Evolutionary conservation across 2,329 filamentous ascomycete species (phyloP).

Genomic region (Colletotrichum sansevieriae): DNA sequence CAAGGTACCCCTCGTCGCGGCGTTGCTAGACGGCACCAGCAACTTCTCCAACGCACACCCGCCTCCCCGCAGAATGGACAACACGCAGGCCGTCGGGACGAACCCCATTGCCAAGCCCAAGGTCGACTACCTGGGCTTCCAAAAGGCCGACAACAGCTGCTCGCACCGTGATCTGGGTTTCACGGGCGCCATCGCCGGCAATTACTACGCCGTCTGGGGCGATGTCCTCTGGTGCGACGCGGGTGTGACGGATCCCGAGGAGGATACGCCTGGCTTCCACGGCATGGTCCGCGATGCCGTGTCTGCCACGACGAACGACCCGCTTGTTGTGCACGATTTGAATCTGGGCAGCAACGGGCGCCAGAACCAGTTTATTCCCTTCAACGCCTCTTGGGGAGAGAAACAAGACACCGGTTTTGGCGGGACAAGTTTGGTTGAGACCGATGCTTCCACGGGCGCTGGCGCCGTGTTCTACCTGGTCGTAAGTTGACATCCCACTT

Average conservation of each 20-base stretch:
- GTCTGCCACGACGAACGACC: constrained; percentile 51
- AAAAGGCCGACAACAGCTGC: constrained; percentile 53
- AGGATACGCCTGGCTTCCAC: constrained; percentile 52
- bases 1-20: constrained; percentile 19
- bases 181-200: constrained; percentile 50
- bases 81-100: constrained; percentile 52
- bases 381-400: constrained; percentile 53
- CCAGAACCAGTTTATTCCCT: constrained; percentile 54
- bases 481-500: constrained; percentile 44
- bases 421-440: constrained; percentile 55
- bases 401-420: constrained; percentile 53
- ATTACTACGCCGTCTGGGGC: constrained; percentile 56
- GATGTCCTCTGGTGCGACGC: constrained; percentile 53
- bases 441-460: constrained; percentile 45
- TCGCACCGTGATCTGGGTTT: constrained; percentile 55
- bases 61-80: constrained; percentile 47
- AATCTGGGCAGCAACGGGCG: constrained; percentile 52
- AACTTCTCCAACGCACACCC: constrained; percentile 12
- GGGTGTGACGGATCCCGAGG: constrained; percentile 49
- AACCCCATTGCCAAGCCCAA: constrained; percentile 51
- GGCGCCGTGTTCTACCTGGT: constrained; percentile 54
- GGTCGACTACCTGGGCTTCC: constrained; percentile 52
- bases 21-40: background rate
- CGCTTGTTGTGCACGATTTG: constrained; percentile 53
- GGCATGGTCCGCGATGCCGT: constrained; percentile 56